Base-by-base conservation (phyloP, 2,329 filamentous ascomycete species). In the Bipolaris oryzae region DNA sequence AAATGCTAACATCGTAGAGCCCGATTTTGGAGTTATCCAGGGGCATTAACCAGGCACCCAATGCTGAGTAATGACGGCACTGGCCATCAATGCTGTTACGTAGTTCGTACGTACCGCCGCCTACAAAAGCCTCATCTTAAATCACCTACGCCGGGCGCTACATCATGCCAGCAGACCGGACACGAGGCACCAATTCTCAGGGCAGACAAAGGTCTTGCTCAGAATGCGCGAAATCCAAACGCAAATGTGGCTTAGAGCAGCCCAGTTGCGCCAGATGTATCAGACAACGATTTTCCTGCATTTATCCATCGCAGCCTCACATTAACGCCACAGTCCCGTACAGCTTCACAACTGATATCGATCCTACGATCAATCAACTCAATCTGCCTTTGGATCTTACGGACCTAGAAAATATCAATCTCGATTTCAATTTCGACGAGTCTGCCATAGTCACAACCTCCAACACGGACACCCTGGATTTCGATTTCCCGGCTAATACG, bases 151-250 rank as follows among this genome's bases (percentile, higher is more conserved):
- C 28, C 43, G 21, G 15, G 28, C 37, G 7, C 38, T 15, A 4
- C 39, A 21, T 39, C 23, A 81, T 81, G 70, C 80, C 79, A 33
- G 81, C 77, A 42, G 78, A 66, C 10, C 60, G 64, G 18, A 46
- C 45, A 15, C 63, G 65, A 15, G 52, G 55, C 10, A 15, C 31
- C 11, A 74, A 73, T 20, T 3, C 59, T 10, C 68, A 74, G 43
- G 66, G 70, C 5, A 53, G 73, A 21, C 81, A 84, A 44, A 87
- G 85, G 71, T 83, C 85, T 3, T 87, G 85, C 64, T 74, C 78
- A 3, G 79, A 81, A 23, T 87, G 85, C 73, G 84, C 80, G 45
- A 81, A 79, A 63, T 79, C 84, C 21, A 87, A 87, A 69, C 79
- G 85, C 13, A 81, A 81, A 45, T 87, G 85, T 68, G 82, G 84